Conservation (phyloP, 2,329 filamentous ascomycete genomes). For the Pleurostoma richardsiae region DNA sequence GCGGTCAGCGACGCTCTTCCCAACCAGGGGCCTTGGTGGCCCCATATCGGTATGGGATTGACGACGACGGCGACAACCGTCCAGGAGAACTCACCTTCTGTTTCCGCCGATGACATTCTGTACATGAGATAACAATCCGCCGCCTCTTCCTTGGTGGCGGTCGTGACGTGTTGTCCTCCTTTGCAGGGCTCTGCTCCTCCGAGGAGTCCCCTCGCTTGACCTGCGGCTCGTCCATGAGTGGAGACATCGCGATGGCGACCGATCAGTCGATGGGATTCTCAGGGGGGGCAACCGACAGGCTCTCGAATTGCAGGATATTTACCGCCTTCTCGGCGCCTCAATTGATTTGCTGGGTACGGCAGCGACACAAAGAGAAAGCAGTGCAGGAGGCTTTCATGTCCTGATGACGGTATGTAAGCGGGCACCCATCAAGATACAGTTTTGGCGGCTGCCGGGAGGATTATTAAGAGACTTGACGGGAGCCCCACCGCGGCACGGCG, state of each 20-base stretch:
- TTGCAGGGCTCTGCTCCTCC: not conserved
- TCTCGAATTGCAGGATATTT: no score
- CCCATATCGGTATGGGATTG: no score
- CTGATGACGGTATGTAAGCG: not conserved
- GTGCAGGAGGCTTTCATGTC: not conserved
- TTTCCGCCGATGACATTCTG: slow-evolving; percentile 60
- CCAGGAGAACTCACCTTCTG: slow-evolving; percentile 42
- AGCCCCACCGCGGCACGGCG: not conserved
- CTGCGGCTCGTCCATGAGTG: not conserved
- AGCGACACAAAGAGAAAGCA: not conserved
- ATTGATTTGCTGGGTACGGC: not conserved
- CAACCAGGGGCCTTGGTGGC: no score
- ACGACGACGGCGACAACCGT: slow-evolving; percentile 29
- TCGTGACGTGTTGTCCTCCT: slow-evolving; percentile 12
- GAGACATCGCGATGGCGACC: not conserved
- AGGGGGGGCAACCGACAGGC: no score
- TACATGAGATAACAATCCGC: slow-evolving; percentile 57
- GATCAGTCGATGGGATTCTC: not conserved
- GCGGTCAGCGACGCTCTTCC: slow-evolving; percentile 2
- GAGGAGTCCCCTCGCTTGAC: not conserved
- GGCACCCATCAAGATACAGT: not conserved
- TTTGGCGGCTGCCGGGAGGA: not conserved
- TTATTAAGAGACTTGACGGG: not conserved
- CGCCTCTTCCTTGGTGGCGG: slow-evolving; percentile 50
- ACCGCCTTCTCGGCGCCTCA: no score